Evolutionary conservation across 345 rosid genomes (phyloP).

Genomic region (Hibiscus mutabilis): DNA sequence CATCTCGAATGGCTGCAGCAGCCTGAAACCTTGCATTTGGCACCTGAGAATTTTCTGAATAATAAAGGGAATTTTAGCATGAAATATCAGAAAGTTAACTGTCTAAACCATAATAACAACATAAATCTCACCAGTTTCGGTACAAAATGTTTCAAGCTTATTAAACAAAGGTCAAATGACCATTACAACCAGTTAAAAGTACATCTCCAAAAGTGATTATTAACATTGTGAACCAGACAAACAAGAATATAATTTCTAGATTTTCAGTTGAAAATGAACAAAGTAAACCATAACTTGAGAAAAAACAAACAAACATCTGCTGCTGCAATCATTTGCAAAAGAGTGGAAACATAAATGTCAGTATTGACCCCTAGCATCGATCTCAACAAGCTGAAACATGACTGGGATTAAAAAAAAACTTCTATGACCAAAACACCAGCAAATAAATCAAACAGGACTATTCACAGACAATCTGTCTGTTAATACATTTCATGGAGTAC

Average conservation of each 20-base stretch:
- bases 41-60: conserved; percentile 83
- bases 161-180: background rate
- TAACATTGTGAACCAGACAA: background rate
- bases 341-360: background rate
- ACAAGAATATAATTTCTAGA: background rate
- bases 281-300: too few relatives aligned
- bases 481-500: background rate
- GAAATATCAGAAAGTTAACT: conserved; percentile 8
- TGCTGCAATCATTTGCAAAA: background rate
- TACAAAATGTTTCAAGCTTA: background rate
- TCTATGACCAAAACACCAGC: background rate
- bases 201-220: background rate
- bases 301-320: background rate
- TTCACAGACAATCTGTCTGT: background rate
- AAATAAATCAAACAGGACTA: background rate
- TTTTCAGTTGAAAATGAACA: background rate
- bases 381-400: background rate
- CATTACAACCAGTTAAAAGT: background rate
- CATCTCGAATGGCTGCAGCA: conserved; percentile 88
- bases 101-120: conserved; percentile 7
- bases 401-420: background rate
- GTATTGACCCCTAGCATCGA: background rate
- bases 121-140: background rate
- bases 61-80: conserved; percentile 12
- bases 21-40: conserved; percentile 95